phyloP scores from a whole-genome alignment of 306 rosid genomes.

The Trifolium pratense region DNA sequence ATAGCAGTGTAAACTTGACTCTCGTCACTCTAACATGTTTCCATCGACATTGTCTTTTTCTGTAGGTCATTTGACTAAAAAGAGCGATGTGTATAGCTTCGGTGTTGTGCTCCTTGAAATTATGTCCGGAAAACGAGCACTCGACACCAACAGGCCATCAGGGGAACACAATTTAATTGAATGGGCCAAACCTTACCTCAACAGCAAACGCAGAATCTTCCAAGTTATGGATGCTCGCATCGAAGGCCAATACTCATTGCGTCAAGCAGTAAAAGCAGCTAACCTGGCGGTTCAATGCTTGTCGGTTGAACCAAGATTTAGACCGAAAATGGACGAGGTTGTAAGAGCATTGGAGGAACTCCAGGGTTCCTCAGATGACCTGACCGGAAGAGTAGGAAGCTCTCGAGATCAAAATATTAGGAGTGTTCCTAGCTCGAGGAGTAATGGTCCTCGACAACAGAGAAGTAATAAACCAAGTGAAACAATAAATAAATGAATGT shows the following conservation, averaged over 20 bases:
- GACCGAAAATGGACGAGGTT: slow-evolving; percentile 83
- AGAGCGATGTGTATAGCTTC: slow-evolving; percentile 89
- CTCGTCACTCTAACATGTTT: slow-evolving; percentile 30
- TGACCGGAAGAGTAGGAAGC: slow-evolving; percentile 34
- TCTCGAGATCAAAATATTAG: slow-evolving; percentile 41
- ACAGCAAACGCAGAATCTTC: slow-evolving; percentile 72
- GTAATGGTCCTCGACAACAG: slow-evolving; percentile 42
- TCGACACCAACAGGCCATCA: slow-evolving; percentile 83
- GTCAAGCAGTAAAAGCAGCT: slow-evolving; percentile 67
- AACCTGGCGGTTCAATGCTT: slow-evolving; percentile 74
- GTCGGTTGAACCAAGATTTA: slow-evolving; percentile 66
- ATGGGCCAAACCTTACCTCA: slow-evolving; percentile 93
- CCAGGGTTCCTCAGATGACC: slow-evolving; percentile 52
- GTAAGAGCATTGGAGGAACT: slow-evolving; percentile 73
- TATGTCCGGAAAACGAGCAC: slow-evolving; percentile 74
- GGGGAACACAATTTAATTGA: slow-evolving; percentile 82
- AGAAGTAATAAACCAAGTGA: slow-evolving; percentile 39
- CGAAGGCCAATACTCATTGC: slow-evolving; percentile 72
- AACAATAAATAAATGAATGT: slow-evolving; percentile 27
- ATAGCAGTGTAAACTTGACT: slow-evolving; percentile 30
- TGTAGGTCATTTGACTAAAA: slow-evolving; percentile 90
- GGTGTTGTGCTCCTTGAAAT: slow-evolving; percentile 96
- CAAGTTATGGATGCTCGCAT: slow-evolving; percentile 82
- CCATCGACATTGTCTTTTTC: slow-evolving; percentile 27
- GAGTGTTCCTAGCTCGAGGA: slow-evolving; percentile 46